Conservation (phyloP, 306 rosid genomes). For the Heteromeles arbutifolia region DNA sequence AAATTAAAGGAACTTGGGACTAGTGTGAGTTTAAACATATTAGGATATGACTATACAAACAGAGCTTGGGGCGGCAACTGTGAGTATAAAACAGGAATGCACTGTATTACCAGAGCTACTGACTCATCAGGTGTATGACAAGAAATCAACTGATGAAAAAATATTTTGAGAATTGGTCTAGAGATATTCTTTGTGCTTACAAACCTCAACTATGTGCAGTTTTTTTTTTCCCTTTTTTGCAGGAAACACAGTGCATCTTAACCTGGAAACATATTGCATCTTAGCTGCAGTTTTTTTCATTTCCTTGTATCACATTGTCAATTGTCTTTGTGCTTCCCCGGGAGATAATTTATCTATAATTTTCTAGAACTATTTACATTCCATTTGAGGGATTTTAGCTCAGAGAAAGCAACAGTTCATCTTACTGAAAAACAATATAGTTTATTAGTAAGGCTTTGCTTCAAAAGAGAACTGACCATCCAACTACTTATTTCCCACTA, state of each 20-base stretch:
- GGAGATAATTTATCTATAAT: neutral
- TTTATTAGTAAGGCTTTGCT: slow-evolving; percentile 5
- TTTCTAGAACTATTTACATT: neutral
- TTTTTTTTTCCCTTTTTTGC: neutral
- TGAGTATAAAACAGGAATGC: neutral
- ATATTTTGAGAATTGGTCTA: neutral
- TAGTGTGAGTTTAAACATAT: neutral
- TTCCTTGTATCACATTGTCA: neutral
- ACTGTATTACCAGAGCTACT: neutral
- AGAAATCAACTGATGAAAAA: neutral
- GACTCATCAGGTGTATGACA: neutral
- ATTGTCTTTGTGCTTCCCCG: neutral
- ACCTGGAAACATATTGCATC: neutral
- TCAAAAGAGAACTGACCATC: slow-evolving; percentile 17
- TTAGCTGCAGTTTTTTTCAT: neutral
- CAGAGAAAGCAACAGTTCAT: slow-evolving; percentile 18
- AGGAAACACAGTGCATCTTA: neutral
- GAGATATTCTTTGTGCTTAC: neutral
- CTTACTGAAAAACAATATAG: slow-evolving; percentile 11
- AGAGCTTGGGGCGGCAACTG: neutral
- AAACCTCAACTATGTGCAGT: neutral
- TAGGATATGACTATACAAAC: neutral
- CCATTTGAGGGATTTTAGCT: neutral
- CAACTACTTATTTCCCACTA: slow-evolving; percentile 4
- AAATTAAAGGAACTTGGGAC: neutral